Conservation (phyloP, 306 rosid genomes). For the Prunus davidiana region DNA sequence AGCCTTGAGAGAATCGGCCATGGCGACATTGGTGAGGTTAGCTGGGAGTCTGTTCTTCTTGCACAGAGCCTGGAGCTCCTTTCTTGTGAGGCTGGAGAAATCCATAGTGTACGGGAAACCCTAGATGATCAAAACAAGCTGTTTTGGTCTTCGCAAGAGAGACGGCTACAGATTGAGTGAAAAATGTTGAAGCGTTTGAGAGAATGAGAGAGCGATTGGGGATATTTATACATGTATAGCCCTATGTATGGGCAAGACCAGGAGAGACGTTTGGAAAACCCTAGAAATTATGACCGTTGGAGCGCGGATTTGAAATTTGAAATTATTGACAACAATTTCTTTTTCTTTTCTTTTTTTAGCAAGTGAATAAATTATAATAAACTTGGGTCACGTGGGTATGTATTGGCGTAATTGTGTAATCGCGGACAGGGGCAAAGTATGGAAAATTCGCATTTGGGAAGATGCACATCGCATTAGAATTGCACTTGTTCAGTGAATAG, state of each 20-base stretch:
- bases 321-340: conserved; percentile 6
- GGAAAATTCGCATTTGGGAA: no score
- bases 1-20: conserved; percentile 75
- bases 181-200: neutral
- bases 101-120: conserved; percentile 43
- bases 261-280: conserved; percentile 32
- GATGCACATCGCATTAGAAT: no score
- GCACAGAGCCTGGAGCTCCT: conserved; percentile 78
- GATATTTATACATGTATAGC: neutral
- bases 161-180: conserved; percentile 1
- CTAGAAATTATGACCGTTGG: conserved; percentile 59
- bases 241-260: neutral
- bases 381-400: no score
- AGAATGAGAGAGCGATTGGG: conserved; percentile 13
- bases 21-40: conserved; percentile 73
- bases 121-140: conserved; percentile 46
- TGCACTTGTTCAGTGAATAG: no score
- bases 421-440: no score
- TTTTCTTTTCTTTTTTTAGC: neutral
- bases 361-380: no score
- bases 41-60: conserved; percentile 95
- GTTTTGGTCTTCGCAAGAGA: conserved; percentile 21
- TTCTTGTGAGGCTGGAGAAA: conserved; percentile 70
- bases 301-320: conserved; percentile 42
- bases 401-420: neutral